Base-by-base conservation (phyloP, 352 stramenopile species). In the Phytophthora cryptogea region DNA sequence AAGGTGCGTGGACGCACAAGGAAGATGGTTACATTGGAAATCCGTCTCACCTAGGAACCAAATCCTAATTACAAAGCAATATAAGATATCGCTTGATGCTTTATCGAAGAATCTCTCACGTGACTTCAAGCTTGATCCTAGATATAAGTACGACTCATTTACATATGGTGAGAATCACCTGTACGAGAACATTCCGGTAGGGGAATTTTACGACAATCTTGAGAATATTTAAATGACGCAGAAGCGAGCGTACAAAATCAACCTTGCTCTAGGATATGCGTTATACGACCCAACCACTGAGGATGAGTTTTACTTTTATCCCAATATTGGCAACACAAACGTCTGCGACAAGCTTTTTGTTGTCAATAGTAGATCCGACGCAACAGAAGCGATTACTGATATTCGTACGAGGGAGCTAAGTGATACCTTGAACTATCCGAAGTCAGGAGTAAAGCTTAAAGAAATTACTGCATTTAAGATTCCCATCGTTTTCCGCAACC, bases 181-280 rank as follows among this genome's bases (percentile, higher is more conserved):
- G 8, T 63, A 55, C 31, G 41, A 63, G 32, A 9, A 33, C 5
- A 45, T 62, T 11, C 47, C 37, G 26, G 9, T 8, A 1, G 31
- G 32, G 20, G 32, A 53, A 23, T 62, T 62, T 27, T 61, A 53
- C 43, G 41, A 61, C 5, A 43, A 32, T 20, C 16, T 61, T 37
- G 43, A 61, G 31, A 45, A 52, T 49, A 35, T 61, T 6, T 8
- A 54, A 33, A 5, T 48, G 35, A 30, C 14, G 4, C 58, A 59
- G 43, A 43, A 37, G 26, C 48, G 55, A 17, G 41, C 48, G 5
- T 62, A 48, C 23, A 68, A 68, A 30, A 30, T 63, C n/a, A 59
- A 68, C n/a, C 49, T 68, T 42, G n/a, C 20, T 8, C 26, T 62
- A 4, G 59, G 59, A 20, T 68, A 57, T 52, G 48, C 14, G 5